phyloP scores from a whole-genome alignment of 345 rosid species.

The Arabidopsis thaliana region TAIR10.1 NC_003075.7:11517001-11517500 shows the following conservation, averaged over 20 bases:
- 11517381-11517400: conserved; percentile 26
- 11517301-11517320: background rate
- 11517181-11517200: conserved; percentile 9
- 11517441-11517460: conserved; percentile 24
- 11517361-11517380: conserved; percentile 26
- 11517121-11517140: conserved; percentile 27
- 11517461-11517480: conserved; percentile 44
- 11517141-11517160: conserved; percentile 29
- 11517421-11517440: conserved; percentile 7
- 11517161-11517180: conserved; percentile 27
- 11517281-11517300: background rate
- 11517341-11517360: background rate
- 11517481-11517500: conserved; percentile 38
- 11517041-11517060: conserved; percentile 13
- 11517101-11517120: conserved; percentile 25
- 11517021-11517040: conserved; percentile 12
- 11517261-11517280: conserved; percentile 18
- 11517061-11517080: conserved; percentile 14
- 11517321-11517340: conserved; percentile 7
- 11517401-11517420: conserved; percentile 31
- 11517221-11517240: conserved; percentile 24
- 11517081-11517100: conserved; percentile 32
- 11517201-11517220: conserved; percentile 20
- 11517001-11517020: conserved; percentile 26
- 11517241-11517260: conserved; percentile 8